Base-by-base conservation (phyloP, 768 basidiomycete species). In the Hericium erinaceus region DNA sequence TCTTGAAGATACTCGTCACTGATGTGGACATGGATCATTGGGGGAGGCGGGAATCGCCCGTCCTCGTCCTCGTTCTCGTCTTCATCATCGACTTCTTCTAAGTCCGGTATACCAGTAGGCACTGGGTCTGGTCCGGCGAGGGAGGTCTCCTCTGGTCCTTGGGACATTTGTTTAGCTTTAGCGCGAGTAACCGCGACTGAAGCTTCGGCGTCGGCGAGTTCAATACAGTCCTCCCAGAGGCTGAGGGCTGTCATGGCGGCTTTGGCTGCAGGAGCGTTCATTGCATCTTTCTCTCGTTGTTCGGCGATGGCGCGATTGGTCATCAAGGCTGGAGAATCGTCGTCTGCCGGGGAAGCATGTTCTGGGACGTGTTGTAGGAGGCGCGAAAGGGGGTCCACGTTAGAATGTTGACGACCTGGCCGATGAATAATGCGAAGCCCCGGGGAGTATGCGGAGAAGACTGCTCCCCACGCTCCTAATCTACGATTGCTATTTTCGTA, bases 371-470 rank as follows among this genome's bases (percentile, higher is more conserved):
- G 20, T 20, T 41, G 10, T 0, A 54, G 51, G 10, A 68, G 57
- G 11, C 65, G n/a, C 8, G 66, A 66, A 5, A 68, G 26, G 1
- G 67, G 67, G 46, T 68, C 67, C 15, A 68, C 57, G 51, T 74
- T 74, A 1, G 68, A 72, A 48, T 74, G 73, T 0, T 70, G 57
- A n/a, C 65, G 15, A 0, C 73, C 73, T 0, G 71, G 60, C 15
- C 69, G 56, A 48, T 73, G 73, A 0, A 70, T 59, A 11, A 73
- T 72, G 39, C 61, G 59, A 0, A 74, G 58, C 0, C 58, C 58
- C 0, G 68, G 72, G 26, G 26, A n/a, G 52, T 67, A 73, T 1
- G 72, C 71, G 0, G 65, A 52, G 41, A 70, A 72, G 4, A 73
- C 66, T 1, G 67, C 60, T 58, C 69, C 70, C 69, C 69, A 74